Evolutionary conservation across 2,329 filamentous ascomycete species (phyloP).

Genomic region (Hymenoscyphus linearis): DNA sequence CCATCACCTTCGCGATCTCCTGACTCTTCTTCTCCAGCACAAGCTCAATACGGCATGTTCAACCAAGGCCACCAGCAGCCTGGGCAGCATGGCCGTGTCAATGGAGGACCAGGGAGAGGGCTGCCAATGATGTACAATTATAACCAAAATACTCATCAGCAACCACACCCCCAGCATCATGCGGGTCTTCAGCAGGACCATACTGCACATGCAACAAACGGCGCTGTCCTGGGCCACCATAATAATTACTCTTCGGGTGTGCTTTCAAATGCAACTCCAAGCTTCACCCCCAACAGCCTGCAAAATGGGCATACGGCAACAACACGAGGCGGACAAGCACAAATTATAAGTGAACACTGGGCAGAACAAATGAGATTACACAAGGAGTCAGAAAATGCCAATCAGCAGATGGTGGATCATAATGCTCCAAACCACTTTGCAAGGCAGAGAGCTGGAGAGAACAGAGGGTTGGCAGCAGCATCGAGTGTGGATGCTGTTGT

Average conservation of each 20-base stretch:
- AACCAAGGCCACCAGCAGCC: constrained; percentile 59
- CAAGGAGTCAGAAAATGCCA: constrained; percentile 69
- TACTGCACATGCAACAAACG: constrained; percentile 47
- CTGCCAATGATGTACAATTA: constrained; percentile 66
- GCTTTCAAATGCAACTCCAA: constrained; percentile 57
- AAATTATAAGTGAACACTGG: constrained; percentile 67
- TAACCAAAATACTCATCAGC: constrained; percentile 45
- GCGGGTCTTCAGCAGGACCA: constrained; percentile 56
- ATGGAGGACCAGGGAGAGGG: constrained; percentile 60
- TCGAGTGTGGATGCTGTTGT: constrained; percentile 38
- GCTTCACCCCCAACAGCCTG: constrained; percentile 47
- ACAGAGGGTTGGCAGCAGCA: constrained; percentile 49
- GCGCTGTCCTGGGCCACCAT: constrained; percentile 52
- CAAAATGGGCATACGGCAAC: constrained; percentile 52
- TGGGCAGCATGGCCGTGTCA: constrained; percentile 71
- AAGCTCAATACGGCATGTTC: constrained; percentile 55
- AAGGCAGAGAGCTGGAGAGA: constrained; percentile 62
- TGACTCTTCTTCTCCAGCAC: constrained; percentile 37
- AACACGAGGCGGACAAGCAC: constrained; percentile 45
- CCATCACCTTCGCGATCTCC: constrained; percentile 55
- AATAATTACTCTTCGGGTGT: constrained; percentile 58
- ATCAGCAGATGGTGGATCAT: constrained; percentile 64
- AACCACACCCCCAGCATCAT: constrained; percentile 59
- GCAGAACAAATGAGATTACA: constrained; percentile 77
- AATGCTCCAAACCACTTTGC: constrained; percentile 68